A percentile compares a stretch with the other conserved stretches of the same genome.
These are phyloP conservation scores for Monosporozyma unispora DNA, from an alignment of 805 yeast species.

Conservation along the genomic window DNA sequence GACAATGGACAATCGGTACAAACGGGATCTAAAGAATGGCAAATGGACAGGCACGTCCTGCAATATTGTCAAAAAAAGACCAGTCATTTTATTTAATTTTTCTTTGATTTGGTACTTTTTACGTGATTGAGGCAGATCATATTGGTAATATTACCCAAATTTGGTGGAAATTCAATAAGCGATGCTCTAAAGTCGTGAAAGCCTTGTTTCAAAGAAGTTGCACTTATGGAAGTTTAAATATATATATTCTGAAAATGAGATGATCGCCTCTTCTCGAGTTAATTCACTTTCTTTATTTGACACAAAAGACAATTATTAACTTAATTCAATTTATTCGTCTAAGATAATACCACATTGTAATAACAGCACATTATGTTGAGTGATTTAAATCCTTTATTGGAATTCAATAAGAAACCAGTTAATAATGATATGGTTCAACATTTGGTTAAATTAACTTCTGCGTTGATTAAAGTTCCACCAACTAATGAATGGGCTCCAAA, in stretches of 20 bases:
- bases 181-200: background rate
- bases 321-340: no score
- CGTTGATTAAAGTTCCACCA: conserved; percentile 16
- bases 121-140: background rate
- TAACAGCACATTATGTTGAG: background rate
- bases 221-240: background rate
- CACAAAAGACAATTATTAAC: background rate
- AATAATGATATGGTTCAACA: conserved; percentile 24
- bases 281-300: no score
- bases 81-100: background rate
- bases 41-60: background rate
- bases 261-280: no score
- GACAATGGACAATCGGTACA: background rate
- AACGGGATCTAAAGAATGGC: background rate
- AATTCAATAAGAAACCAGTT: conserved; percentile 22
- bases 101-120: background rate
- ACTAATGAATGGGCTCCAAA: conserved; percentile 28
- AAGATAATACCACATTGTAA: no score
- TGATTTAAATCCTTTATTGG: conserved; percentile 22
- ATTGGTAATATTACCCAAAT: background rate
- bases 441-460: conserved; percentile 19
- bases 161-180: background rate
- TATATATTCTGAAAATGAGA: background rate
- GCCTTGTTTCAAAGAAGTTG: background rate
- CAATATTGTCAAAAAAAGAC: background rate